phyloP scores from a whole-genome alignment of 306 rosid genomes.

The Citrullus amarus region DNA sequence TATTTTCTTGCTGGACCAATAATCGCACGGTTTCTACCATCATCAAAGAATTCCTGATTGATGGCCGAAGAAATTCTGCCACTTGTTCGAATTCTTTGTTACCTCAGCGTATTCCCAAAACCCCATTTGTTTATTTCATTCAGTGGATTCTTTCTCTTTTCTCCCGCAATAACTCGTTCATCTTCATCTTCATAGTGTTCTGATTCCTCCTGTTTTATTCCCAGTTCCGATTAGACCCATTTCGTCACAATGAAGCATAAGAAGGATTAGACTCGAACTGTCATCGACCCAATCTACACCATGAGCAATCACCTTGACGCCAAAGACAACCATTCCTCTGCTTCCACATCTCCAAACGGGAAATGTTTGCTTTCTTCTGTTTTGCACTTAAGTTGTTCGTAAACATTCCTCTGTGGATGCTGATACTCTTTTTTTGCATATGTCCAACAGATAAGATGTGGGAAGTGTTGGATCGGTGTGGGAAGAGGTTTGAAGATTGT shows the following conservation, averaged over 20 bases:
- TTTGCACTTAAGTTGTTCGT: not conserved
- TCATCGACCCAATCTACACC: not conserved
- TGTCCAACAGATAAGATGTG: constrained; percentile 9
- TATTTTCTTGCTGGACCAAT: not conserved
- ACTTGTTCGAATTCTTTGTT: too few relatives aligned
- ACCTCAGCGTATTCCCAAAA: not conserved
- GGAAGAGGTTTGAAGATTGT: constrained; percentile 38
- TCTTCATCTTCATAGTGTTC: not conserved
- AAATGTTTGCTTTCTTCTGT: not conserved
- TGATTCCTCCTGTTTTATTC: constrained; percentile 3
- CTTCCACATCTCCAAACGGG: not conserved
- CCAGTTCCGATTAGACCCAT: not conserved
- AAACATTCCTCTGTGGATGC: not conserved
- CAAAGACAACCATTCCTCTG: not conserved
- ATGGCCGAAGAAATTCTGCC: too few relatives aligned
- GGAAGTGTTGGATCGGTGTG: constrained; percentile 25
- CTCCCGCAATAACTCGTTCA: not conserved
- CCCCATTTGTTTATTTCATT: not conserved
- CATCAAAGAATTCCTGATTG: not conserved
- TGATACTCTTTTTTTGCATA: not conserved
- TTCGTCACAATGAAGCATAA: not conserved
- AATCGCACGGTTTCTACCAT: not conserved
- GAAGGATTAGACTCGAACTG: not conserved
- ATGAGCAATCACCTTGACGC: not conserved
- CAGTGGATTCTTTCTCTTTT: not conserved